Evolutionary conservation across 768 basidiomycete genomes (phyloP).

Genomic region (Tulasnella sp.): DNA sequence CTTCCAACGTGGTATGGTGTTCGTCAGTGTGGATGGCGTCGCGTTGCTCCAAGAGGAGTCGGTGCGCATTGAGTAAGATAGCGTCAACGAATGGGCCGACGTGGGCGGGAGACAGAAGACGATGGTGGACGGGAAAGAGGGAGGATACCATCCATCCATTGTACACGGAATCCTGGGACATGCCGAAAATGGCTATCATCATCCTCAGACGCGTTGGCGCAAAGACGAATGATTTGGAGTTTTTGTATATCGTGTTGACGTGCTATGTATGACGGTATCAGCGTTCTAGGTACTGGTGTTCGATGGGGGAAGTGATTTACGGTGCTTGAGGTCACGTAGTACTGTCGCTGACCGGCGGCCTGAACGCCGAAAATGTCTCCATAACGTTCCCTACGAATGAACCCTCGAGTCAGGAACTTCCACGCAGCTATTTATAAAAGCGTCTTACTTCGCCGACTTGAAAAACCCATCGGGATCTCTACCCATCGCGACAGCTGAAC

Average conservation of each 20-base stretch:
- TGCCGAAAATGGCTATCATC: neutral
- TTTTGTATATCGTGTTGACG: neutral
- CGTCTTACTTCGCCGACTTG: neutral
- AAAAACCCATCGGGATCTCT: conserved; percentile 8
- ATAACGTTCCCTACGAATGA: neutral
- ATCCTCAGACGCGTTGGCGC: neutral
- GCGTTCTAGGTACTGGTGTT: neutral
- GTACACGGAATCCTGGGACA: neutral
- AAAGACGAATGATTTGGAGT: conserved; percentile 13
- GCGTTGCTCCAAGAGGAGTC: neutral
- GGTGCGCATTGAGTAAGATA: neutral
- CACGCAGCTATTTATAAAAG: neutral
- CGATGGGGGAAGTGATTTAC: neutral
- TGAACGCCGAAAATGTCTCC: conserved; percentile 12
- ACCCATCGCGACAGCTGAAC: neutral
- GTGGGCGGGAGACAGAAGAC: neutral
- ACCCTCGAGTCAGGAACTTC: neutral
- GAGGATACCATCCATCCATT: neutral
- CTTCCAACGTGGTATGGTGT: neutral
- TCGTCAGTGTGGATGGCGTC: neutral
- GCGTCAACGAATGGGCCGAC: neutral
- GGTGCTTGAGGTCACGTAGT: conserved; percentile 2
- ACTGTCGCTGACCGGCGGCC: neutral
- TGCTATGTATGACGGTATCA: neutral
- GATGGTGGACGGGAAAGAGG: neutral